Base-by-base conservation (phyloP, 2,329 filamentous ascomycete species). In the Chalara sp. region DNA sequence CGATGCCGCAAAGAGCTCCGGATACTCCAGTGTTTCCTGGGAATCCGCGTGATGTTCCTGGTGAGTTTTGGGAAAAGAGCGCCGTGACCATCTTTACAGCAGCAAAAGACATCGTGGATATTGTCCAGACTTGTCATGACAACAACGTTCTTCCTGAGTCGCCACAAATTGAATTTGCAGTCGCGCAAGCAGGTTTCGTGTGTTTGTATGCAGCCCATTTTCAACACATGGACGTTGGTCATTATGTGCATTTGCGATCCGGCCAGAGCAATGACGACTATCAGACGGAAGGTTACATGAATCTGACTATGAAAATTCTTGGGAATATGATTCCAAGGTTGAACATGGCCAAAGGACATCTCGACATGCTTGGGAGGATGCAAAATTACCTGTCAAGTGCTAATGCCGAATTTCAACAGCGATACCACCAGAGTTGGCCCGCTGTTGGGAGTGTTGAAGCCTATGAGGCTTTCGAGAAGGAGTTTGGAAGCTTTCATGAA, bases 141-240 rank as follows among this genome's bases (percentile, higher is more conserved):
- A 76, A 74, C 64, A 75, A 79, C 49, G 79, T 78, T 51, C 68
- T 87, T 28, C 63, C 62, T 1, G 79, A 87, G 64, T 88, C 85
- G 1, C 82, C 84, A 0, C 74, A 87, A 33, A 76, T 84, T 4
- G 75, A 80, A 3, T 88, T 86, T 60, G 78, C 83, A 2, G 73
- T 85, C 39, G 89, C 83, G 72, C 79, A 78, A 8, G 82, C 84
- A 1, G 78, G 79, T 0, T 84, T 86, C 58, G 74, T 80, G 12
- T 81, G 81, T 33, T 72, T 86, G 2, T 89, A 88, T 63, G 80
- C 80, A 8, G n/a, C n/a, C n/a, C n/a, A n/a, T n/a, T n/a, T n/a
- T n/a, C n/a, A n/a, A n/a, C n/a, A n/a, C n/a, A n/a, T n/a, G n/a
- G n/a, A n/a, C n/a, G n/a, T n/a, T n/a, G n/a, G n/a, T n/a, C n/a